phyloP scores from a whole-genome alignment of 768 basidiomycete species.

The Leccinum fibrillosum region DNA sequence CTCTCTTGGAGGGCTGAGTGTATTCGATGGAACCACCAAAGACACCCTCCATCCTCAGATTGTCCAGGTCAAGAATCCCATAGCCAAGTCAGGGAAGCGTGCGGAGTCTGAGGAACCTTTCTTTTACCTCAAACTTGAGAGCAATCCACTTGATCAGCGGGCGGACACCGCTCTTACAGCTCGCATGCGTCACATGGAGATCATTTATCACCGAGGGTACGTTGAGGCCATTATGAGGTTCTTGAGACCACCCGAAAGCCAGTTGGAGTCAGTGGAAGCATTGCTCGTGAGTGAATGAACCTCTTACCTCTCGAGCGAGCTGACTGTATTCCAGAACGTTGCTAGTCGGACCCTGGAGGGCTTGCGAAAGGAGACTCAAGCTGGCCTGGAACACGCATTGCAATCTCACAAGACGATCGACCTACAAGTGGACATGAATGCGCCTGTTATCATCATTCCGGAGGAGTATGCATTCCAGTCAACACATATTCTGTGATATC shows the following conservation, averaged over 20 bases:
- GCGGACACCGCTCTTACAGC: constrained; percentile 90
- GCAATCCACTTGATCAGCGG: constrained; percentile 84
- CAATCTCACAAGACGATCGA: constrained; percentile 95
- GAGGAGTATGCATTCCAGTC: constrained; percentile 60
- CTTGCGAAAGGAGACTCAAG: constrained; percentile 88
- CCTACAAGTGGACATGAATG: constrained; percentile 94
- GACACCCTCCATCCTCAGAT: constrained; percentile 85
- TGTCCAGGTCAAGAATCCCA: constrained; percentile 68
- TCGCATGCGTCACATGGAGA: constrained; percentile 92
- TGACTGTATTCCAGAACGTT: constrained; percentile 53
- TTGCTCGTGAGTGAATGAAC: constrained; percentile 57
- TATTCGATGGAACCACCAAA: constrained; percentile 87
- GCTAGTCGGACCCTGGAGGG: constrained; percentile 94
- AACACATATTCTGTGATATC: constrained; percentile 15
- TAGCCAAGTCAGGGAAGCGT: constrained; percentile 23
- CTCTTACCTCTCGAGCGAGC: background rate
- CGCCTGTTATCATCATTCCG: constrained; percentile 95
- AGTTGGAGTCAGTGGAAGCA: constrained; percentile 93
- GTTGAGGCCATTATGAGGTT: constrained; percentile 90
- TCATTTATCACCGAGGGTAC: constrained; percentile 93
- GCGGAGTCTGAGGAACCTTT: constrained; percentile 52
- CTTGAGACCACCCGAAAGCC: constrained; percentile 91
- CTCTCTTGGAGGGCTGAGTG: constrained; percentile 80
- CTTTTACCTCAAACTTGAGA: constrained; percentile 90
- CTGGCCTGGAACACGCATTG: constrained; percentile 89